Evolutionary conservation across 225 moss, liverwort and hornwort species (phyloP).

Genomic region (Neckera pumila): DNA sequence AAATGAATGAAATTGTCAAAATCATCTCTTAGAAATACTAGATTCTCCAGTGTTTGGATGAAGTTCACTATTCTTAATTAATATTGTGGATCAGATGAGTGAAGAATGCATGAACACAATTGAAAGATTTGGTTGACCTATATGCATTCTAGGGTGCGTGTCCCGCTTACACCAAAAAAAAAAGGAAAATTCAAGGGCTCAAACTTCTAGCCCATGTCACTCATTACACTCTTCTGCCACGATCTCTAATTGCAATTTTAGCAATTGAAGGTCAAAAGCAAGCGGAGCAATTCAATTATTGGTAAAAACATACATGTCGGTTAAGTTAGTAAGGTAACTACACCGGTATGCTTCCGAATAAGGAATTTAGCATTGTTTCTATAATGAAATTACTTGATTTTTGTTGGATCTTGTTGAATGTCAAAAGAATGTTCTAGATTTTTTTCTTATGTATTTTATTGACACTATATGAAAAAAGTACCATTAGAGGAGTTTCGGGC

Average conservation of each 20-base stretch:
- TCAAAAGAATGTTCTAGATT: neutral
- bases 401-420: neutral
- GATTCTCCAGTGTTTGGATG: neutral
- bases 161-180: no score
- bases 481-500: no score
- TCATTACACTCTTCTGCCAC: neutral
- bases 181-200: no score
- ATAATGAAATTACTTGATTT: neutral
- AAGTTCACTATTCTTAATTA: neutral
- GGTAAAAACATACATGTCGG: no score
- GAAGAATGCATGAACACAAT: neutral
- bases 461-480: neutral
- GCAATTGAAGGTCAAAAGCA: neutral
- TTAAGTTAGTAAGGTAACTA: neutral
- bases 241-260: fast-evolving
- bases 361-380: neutral
- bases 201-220: neutral
- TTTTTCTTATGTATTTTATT: neutral
- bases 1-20: neutral
- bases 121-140: neutral
- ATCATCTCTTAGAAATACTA: neutral
- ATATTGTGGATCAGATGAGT: neutral
- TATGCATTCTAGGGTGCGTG: neutral
- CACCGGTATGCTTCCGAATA: fast-evolving
- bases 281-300: neutral